These are phyloP conservation scores for Terana coerulea DNA, from an alignment of 768 basidiomycete species.

Conservation along the genomic window DNA sequence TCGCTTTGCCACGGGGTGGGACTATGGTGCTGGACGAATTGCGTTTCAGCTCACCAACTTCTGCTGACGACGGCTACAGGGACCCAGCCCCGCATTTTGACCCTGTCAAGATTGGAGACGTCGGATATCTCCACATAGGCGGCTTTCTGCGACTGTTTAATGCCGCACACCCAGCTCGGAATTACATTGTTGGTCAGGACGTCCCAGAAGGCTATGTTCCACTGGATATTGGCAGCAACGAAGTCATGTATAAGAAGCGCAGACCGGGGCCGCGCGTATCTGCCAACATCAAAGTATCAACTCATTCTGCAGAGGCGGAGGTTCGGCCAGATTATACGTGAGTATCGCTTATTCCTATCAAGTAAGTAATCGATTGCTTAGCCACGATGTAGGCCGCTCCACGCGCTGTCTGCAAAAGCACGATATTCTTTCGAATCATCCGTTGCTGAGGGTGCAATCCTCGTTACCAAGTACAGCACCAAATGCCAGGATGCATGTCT, in stretches of 20 bases:
- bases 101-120: neutral
- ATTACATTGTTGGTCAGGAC: neutral
- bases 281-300: no score
- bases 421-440: neutral
- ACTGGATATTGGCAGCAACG: neutral
- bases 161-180: neutral
- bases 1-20: no score
- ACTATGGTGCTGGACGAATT: no score
- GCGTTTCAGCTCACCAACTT: no score
- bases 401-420: no score
- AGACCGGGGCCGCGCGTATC: no score
- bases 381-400: no score
- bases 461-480: constrained; percentile 2
- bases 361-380: no score
- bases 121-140: neutral
- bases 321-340: neutral
- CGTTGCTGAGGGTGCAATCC: neutral
- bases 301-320: neutral
- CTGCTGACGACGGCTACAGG: no score
- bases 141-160: neutral
- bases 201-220: neutral
- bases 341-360: no score
- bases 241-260: neutral
- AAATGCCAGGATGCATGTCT: neutral
- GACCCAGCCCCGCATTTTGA: neutral